A percentile compares a stretch with the other conserved stretches of the same genome.
phyloP scores from a whole-genome alignment of 2,329 filamentous ascomycete species.

The Trichoderma sp. region DNA sequence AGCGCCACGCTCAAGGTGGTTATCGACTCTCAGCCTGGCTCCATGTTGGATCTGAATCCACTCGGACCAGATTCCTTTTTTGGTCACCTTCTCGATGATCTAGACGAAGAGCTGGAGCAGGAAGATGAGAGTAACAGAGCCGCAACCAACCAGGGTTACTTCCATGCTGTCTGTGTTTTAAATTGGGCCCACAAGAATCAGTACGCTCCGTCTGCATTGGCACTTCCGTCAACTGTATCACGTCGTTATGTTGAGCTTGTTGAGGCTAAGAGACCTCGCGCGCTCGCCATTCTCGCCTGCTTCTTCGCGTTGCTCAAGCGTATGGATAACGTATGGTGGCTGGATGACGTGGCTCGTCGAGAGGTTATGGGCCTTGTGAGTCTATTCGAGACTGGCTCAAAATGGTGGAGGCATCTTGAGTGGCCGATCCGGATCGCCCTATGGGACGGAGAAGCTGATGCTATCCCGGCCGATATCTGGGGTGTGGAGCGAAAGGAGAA shows the following conservation, averaged over 20 bases:
- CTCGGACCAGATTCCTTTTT: conserved; percentile 60
- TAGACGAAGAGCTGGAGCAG: conserved; percentile 58
- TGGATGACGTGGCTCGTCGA: conserved; percentile 66
- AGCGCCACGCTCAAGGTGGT: conserved; percentile 62
- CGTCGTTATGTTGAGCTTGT: conserved; percentile 64
- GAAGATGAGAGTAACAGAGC: conserved; percentile 40
- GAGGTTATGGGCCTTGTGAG: conserved; percentile 67
- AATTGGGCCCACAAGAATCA: conserved; percentile 68
- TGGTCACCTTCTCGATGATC: conserved; percentile 59
- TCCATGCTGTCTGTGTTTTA: conserved; percentile 66
- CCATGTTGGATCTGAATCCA: conserved; percentile 62
- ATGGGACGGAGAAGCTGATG: conserved; percentile 53
- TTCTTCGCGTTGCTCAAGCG: conserved; percentile 69
- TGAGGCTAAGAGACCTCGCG: conserved; percentile 61
- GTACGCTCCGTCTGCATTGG: conserved; percentile 60
- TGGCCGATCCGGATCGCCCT: conserved; percentile 64
- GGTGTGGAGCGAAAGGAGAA: conserved; percentile 54
- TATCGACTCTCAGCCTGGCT: conserved; percentile 65
- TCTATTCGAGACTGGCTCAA: conserved; percentile 60
- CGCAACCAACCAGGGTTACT: conserved; percentile 57
- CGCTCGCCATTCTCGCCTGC: conserved; percentile 65
- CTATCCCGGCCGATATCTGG: conserved; percentile 62
- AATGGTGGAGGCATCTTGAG: conserved; percentile 65
- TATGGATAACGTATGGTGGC: conserved; percentile 69
- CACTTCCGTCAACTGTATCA: conserved; percentile 67